phyloP scores from a whole-genome alignment of 2,329 filamentous ascomycete genomes.

The Bipolaris gigantea region DNA sequence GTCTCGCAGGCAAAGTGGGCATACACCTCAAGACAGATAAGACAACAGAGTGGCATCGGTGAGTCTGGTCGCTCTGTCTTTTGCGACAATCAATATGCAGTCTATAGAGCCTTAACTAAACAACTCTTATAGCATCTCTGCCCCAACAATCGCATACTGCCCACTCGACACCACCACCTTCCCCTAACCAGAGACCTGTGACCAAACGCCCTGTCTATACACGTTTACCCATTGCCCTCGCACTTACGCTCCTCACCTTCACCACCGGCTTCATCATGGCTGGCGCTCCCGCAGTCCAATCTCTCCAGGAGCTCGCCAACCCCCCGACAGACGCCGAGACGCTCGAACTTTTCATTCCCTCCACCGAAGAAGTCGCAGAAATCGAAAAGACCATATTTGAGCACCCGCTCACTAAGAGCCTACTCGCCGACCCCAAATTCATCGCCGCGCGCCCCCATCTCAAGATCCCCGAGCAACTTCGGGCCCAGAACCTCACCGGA shows the following conservation, averaged over 20 bases:
- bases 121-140: not conserved
- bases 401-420: slow-evolving; percentile 70
- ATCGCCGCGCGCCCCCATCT: slow-evolving; percentile 82
- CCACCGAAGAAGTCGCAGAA: slow-evolving; percentile 55
- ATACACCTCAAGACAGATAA: slow-evolving; percentile 7
- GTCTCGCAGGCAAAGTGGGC: slow-evolving; percentile 1
- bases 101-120: not conserved
- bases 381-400: slow-evolving; percentile 74
- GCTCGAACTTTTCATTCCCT: slow-evolving; percentile 63
- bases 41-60: slow-evolving; percentile 23
- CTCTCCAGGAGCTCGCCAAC: slow-evolving; percentile 53
- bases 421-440: slow-evolving; percentile 69
- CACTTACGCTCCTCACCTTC: slow-evolving; percentile 53
- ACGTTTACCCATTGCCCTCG: slow-evolving; percentile 51
- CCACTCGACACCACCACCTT: slow-evolving; percentile 12
- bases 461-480: slow-evolving; percentile 74
- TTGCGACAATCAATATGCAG: not conserved
- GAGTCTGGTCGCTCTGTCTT: slow-evolving; percentile 8
- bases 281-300: slow-evolving; percentile 55
- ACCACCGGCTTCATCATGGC: slow-evolving; percentile 62
- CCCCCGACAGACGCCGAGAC: slow-evolving; percentile 73
- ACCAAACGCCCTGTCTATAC: slow-evolving; percentile 28
- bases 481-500: slow-evolving; percentile 76
- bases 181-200: not conserved
- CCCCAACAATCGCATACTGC: slow-evolving; percentile 9